Percentiles rank a stretch among this genome's conserved stretches.
Conservation (phyloP, 108 stramenopile species). For the Skeletonema costatum region DNA sequence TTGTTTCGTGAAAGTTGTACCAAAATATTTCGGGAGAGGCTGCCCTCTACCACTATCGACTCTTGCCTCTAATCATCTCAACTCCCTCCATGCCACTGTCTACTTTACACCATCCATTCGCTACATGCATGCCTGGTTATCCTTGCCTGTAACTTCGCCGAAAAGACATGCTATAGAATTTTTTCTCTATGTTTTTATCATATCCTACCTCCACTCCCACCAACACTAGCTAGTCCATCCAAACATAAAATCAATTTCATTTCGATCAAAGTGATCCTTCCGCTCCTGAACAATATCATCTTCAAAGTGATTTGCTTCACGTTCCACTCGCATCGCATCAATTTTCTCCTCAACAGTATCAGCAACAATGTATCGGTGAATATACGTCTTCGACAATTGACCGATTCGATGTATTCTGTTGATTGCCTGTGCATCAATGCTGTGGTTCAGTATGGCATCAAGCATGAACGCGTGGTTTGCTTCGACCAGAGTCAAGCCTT, state of each 20-base stretch:
- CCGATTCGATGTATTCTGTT: constrained; percentile 79
- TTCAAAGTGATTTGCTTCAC: constrained; percentile 40
- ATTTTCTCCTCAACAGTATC: constrained; percentile 84
- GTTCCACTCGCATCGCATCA: constrained; percentile 52
- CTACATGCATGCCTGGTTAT: too few relatives aligned
- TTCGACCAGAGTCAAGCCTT: constrained; percentile 83
- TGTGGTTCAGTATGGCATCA: constrained; percentile 81
- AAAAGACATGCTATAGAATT: too few relatives aligned
- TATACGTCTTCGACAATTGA: constrained; percentile 66
- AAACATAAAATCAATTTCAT: constrained; percentile 8
- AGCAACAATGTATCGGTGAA: constrained; percentile 78
- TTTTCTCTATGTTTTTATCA: too few relatives aligned
- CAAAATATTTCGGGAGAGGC: too few relatives aligned
- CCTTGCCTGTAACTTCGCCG: too few relatives aligned
- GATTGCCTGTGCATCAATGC: constrained; percentile 69
- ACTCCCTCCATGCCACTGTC: too few relatives aligned
- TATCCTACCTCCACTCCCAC: too few relatives aligned
- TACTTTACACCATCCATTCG: too few relatives aligned
- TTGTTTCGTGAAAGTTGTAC: too few relatives aligned
- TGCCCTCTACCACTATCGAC: too few relatives aligned
- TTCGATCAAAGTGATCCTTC: constrained; percentile 7
- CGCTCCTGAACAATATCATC: constrained; percentile 28
- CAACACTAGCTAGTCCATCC: too few relatives aligned
- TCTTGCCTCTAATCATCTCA: too few relatives aligned
- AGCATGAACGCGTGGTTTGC: constrained; percentile 88